These are phyloP conservation scores for Claviceps fusiformis DNA, from an alignment of 2,329 filamentous ascomycete species.

Conservation along the genomic window DNA sequence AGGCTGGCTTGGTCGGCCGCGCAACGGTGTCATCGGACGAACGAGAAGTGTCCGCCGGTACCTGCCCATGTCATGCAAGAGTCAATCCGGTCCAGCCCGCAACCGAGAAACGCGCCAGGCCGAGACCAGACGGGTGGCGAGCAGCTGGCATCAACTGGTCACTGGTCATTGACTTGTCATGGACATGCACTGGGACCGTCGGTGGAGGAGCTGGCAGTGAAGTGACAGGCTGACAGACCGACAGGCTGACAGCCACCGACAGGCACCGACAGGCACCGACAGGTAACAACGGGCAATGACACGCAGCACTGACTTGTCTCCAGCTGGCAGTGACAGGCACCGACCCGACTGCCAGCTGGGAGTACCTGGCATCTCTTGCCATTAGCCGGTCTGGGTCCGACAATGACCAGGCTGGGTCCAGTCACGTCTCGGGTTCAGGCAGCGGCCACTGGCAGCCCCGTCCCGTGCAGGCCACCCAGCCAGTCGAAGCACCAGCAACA, in stretches of 20 bases:
- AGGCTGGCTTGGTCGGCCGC: background rate
- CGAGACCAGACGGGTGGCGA: background rate
- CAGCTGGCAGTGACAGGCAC: too few relatives aligned
- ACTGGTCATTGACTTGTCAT: background rate
- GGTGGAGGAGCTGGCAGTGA: background rate
- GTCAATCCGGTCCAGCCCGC: background rate
- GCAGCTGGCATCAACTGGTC: background rate
- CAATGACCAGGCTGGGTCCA: background rate
- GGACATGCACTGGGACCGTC: background rate
- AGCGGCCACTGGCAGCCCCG: background rate
- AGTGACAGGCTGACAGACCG: too few relatives aligned
- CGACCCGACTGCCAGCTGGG: background rate
- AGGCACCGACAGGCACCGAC: too few relatives aligned
- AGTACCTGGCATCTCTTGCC: background rate
- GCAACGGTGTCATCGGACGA: background rate
- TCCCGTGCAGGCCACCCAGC: too few relatives aligned
- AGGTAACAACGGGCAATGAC: too few relatives aligned
- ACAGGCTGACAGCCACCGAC: too few relatives aligned
- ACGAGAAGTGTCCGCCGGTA: slow-evolving; percentile 1
- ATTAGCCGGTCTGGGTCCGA: background rate
- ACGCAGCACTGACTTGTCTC: too few relatives aligned
- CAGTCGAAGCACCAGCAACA: background rate
- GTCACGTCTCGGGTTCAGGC: background rate
- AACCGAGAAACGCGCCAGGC: background rate
- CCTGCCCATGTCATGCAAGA: background rate